phyloP scores from a whole-genome alignment of 352 stramenopile genomes.

The Phytopythium aichiense region DNA sequence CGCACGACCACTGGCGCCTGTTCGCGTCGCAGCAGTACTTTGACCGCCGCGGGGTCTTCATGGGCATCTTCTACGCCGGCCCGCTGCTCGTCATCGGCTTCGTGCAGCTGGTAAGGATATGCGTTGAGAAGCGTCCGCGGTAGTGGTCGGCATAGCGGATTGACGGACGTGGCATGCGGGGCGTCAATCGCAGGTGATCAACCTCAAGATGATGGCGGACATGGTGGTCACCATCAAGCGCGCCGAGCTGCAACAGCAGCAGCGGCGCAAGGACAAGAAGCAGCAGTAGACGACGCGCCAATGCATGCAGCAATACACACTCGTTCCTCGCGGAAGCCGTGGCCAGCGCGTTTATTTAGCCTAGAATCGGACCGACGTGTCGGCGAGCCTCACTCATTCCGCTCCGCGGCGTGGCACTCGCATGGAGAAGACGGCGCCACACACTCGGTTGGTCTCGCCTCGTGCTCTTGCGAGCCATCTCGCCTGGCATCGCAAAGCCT shows the following conservation, averaged over 20 bases:
- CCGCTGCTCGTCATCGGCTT: conserved; percentile 73
- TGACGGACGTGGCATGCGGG: conserved; percentile 1
- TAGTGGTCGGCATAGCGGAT: too few relatives aligned
- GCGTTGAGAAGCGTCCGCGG: not conserved
- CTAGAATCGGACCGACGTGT: not conserved
- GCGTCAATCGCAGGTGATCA: conserved; percentile 43
- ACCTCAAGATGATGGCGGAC: conserved; percentile 74
- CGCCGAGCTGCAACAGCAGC: conserved; percentile 52
- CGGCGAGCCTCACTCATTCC: not conserved
- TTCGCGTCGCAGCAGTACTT: conserved; percentile 85
- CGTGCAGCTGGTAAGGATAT: conserved; percentile 54
- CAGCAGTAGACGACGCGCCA: conserved; percentile 19
- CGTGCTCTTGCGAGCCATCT: not conserved
- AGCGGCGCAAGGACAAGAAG: conserved; percentile 47
- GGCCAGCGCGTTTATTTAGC: not conserved
- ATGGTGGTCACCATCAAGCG: conserved; percentile 81
- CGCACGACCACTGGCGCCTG: conserved; percentile 44
- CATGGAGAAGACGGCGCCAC: not conserved
- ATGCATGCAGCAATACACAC: conserved; percentile 2
- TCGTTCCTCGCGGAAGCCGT: not conserved
- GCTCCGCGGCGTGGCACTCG: not conserved
- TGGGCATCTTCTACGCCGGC: conserved; percentile 77
- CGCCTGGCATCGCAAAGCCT: conserved; percentile 6
- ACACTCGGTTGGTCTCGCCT: not conserved
- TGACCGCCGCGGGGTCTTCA: conserved; percentile 74